A percentile compares a stretch with the other conserved stretches of the same genome.
phyloP scores from a whole-genome alignment of 768 basidiomycete genomes.

The Mycena galericulata region DNA sequence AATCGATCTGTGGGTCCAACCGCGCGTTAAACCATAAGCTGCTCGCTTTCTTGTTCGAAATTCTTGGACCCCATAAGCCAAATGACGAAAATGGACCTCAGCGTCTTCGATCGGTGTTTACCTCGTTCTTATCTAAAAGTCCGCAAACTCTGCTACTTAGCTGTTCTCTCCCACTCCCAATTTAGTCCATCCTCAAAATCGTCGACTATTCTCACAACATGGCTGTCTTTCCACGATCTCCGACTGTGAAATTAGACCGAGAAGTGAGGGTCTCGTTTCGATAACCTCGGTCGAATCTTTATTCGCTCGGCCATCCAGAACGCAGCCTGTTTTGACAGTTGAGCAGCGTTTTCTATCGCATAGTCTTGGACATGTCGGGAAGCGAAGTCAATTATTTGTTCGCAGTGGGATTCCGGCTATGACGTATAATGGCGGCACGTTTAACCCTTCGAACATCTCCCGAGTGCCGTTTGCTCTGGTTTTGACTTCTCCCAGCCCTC shows the following conservation, averaged over 20 bases:
- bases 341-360: slow-evolving; percentile 10
- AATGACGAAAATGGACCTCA: not conserved
- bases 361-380: slow-evolving; percentile 25
- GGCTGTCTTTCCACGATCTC: not conserved
- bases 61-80: slow-evolving; percentile 20
- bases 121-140: slow-evolving; percentile 1
- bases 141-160: slow-evolving; percentile 1
- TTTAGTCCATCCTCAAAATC: slow-evolving; percentile 12
- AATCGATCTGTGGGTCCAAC: slow-evolving; percentile 25
- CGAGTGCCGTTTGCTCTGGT: not conserved
- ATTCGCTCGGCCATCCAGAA: not conserved
- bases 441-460: slow-evolving; percentile 16
- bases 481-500: not conserved
- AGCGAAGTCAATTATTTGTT: slow-evolving; percentile 7
- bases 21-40: not conserved
- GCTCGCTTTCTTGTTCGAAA: not conserved
- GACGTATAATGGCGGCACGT: slow-evolving; percentile 21
- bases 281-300: not conserved
- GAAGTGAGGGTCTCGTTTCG: slow-evolving; percentile 21
- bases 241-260: slow-evolving; percentile 23
- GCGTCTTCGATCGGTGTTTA: slow-evolving; percentile 17
- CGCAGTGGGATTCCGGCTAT: slow-evolving; percentile 21
- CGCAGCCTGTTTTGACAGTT: not conserved
- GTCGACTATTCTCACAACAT: too few relatives aligned
- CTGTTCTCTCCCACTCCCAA: slow-evolving; percentile 11